Conservation (phyloP, 441 rosid species). For the Pelargonium fulgidum region DNA sequence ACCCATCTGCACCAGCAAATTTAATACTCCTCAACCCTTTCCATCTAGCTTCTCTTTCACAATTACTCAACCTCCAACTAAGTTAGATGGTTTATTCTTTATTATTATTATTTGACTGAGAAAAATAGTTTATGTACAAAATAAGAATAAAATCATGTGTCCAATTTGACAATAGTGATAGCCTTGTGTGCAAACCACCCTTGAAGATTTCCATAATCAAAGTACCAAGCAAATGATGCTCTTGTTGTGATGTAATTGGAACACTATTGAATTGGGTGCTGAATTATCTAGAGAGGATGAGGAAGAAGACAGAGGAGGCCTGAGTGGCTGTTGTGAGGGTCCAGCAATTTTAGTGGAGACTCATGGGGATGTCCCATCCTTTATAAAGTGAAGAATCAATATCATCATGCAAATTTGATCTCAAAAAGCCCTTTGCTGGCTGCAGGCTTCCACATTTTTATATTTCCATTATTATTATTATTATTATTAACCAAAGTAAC, state of each 20-base stretch:
- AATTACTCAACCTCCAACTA: no score
- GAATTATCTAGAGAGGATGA: not conserved
- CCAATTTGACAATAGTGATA: no score
- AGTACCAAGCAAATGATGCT: not conserved
- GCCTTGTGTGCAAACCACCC: no score
- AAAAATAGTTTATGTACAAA: no score
- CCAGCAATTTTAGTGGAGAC: conserved; percentile 39
- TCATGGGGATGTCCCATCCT: conserved; percentile 43
- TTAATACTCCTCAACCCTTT: not conserved
- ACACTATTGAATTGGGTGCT: conserved; percentile 12
- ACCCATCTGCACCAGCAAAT: not conserved
- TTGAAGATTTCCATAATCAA: no score
- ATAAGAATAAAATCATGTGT: no score
- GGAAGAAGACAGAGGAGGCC: conserved; percentile 26
- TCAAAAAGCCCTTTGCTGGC: conserved; percentile 25
- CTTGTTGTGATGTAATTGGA: conserved; percentile 16
- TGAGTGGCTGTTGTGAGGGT: conserved; percentile 30
- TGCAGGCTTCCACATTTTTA: conserved; percentile 10
- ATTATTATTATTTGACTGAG: no score
- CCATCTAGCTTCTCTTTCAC: no score
- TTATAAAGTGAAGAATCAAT: conserved; percentile 28
- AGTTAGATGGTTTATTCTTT: no score
- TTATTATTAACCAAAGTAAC: conserved; percentile 13
- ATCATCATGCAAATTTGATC: conserved; percentile 31
- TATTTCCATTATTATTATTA: conserved; percentile 9